Percentiles rank a stretch among this genome's conserved stretches.
Conservation (phyloP, 108 stramenopile species). For the Cyclotella choctawhatcheeana region DNA sequence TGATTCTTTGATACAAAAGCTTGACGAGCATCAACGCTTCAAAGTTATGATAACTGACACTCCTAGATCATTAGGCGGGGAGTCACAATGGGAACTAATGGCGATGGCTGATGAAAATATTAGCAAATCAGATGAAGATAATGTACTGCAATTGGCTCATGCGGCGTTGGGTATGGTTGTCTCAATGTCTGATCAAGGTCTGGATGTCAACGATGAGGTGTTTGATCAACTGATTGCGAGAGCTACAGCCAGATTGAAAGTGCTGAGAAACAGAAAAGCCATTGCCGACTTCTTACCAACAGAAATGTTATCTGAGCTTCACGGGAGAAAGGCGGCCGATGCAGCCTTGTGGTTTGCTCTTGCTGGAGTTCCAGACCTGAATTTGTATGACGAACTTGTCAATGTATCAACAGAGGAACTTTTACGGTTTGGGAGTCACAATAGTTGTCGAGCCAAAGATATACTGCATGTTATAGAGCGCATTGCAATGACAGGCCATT, state of each 20-base stretch:
- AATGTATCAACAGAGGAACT: slow-evolving; percentile 58
- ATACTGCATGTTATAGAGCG: slow-evolving; percentile 68
- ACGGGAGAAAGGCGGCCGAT: slow-evolving; percentile 82
- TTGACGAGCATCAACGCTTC: slow-evolving; percentile 16
- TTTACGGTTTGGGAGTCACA: slow-evolving; percentile 57
- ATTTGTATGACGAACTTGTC: slow-evolving; percentile 55
- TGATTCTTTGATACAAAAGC: background rate
- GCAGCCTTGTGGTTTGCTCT: slow-evolving; percentile 85
- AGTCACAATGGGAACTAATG: slow-evolving; percentile 56
- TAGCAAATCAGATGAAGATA: slow-evolving; percentile 25
- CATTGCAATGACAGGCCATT: slow-evolving; percentile 66
- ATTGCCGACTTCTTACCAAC: slow-evolving; percentile 8
- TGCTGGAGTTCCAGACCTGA: slow-evolving; percentile 47
- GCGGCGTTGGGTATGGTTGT: slow-evolving; percentile 64
- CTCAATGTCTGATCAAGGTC: slow-evolving; percentile 40
- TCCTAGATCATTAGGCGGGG: slow-evolving; percentile 64
- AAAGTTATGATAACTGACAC: slow-evolving; percentile 58
- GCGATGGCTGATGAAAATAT: background rate
- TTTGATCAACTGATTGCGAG: slow-evolving; percentile 27
- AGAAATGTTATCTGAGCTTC: slow-evolving; percentile 39
- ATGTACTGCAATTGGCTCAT: slow-evolving; percentile 74
- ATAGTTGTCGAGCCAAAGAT: slow-evolving; percentile 70
- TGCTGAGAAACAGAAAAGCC: slow-evolving; percentile 26
- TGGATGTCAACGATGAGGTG: slow-evolving; percentile 17
- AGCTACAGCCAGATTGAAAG: slow-evolving; percentile 33